Percentiles rank a stretch among this genome's conserved stretches.
Conservation (phyloP, 202 grass and related monocot species). For the Carex sylvatica region DNA sequence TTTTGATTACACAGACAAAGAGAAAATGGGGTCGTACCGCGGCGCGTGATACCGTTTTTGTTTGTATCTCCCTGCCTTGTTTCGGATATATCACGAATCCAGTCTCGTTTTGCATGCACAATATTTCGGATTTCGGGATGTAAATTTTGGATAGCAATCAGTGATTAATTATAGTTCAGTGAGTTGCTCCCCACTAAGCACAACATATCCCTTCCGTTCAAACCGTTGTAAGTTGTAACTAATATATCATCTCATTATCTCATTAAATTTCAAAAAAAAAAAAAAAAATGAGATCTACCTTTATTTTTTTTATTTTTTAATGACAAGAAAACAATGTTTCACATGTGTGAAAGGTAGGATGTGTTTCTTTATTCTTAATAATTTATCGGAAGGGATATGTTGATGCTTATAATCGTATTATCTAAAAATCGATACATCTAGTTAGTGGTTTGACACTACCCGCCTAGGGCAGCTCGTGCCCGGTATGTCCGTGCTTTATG, state of each 20-base stretch:
- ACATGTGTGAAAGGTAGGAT: no score
- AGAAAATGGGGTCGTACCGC: constrained; percentile 24
- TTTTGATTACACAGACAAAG: constrained; percentile 28
- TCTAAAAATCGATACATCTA: no score
- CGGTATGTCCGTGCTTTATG: no score
- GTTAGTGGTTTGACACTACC: no score
- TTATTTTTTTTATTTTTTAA: no score
- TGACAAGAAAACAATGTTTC: no score
- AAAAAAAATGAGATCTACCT: no score
- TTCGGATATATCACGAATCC: constrained; percentile 9
- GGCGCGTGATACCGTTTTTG: constrained; percentile 35
- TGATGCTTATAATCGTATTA: no score
- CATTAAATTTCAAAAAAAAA: no score
- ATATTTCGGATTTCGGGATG: constrained; percentile 20
- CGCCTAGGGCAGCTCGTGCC: no score
- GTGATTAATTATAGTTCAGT: constrained; percentile 13
- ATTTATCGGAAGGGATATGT: no score
- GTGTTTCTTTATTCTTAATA: no score
- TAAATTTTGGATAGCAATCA: constrained; percentile 4
- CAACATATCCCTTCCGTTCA: background rate
- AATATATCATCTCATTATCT: background rate
- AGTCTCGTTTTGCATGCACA: constrained; percentile 5
- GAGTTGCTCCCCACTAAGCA: constrained; percentile 21
- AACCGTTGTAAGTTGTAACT: background rate
- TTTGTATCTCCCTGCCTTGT: constrained; percentile 22